Conservation (phyloP, 768 basidiomycete genomes). For the Cytidiella melzeri region DNA sequence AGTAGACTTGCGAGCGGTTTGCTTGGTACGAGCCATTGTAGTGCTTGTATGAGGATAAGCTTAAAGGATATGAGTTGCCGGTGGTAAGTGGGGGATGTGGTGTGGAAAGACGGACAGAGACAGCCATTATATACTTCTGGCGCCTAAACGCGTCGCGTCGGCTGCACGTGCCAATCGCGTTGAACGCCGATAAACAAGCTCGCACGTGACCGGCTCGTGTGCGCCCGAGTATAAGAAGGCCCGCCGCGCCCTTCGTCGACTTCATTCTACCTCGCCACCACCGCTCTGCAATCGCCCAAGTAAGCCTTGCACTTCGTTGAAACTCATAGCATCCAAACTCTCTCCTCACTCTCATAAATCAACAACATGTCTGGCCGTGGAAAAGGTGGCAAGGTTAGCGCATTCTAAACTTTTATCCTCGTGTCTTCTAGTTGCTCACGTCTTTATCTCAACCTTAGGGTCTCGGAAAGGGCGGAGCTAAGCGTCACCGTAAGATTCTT, state of each 20-base stretch:
- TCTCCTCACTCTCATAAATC: constrained; percentile 3
- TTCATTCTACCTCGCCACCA: constrained; percentile 3
- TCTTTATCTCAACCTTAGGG: constrained; percentile 39
- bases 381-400: constrained; percentile 66
- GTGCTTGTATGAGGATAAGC: not conserved
- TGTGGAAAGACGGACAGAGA: constrained; percentile 6
- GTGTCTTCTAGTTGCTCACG: not conserved
- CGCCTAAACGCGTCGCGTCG: constrained; percentile 13
- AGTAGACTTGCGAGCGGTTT: constrained; percentile 74
- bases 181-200: constrained; percentile 21
- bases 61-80: not conserved
- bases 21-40: constrained; percentile 68
- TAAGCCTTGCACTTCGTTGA: constrained; percentile 2
- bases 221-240: constrained; percentile 19
- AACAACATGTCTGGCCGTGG: constrained; percentile 69
- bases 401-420: not conserved
- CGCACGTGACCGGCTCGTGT: constrained; percentile 11
- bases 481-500: constrained; percentile 76
- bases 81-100: constrained; percentile 5
- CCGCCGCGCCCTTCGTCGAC: not conserved
- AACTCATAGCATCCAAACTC: constrained; percentile 6
- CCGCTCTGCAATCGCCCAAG: constrained; percentile 1
- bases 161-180: constrained; percentile 22
- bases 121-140: constrained; percentile 16
- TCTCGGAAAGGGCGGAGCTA: constrained; percentile 75